Conservation (phyloP, 139 green algal genomes). For the Chlamydomonas sphaeroides region DNA sequence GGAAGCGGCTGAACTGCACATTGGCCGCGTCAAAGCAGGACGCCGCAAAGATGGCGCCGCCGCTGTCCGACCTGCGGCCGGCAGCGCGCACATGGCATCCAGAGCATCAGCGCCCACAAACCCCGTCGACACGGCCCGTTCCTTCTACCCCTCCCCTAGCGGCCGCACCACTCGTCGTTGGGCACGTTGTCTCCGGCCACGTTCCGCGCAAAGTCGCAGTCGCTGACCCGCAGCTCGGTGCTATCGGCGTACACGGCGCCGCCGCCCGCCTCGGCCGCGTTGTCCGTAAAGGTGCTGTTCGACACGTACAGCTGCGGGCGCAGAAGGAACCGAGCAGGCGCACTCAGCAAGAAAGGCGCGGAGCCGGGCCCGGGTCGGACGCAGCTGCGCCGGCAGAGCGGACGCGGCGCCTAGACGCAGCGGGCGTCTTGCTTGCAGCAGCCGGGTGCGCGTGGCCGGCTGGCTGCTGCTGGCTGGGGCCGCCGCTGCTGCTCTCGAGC, state of each 20-base stretch:
- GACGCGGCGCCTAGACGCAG: not conserved
- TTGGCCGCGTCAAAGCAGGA: not conserved
- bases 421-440: not conserved
- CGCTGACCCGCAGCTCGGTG: not conserved
- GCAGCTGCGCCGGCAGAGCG: no score
- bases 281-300: not conserved
- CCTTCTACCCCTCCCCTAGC: not conserved
- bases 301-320: not conserved
- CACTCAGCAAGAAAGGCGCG: no score
- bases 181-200: not conserved
- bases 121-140: not conserved
- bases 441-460: no score
- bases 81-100: not conserved
- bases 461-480: not conserved
- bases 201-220: not conserved
- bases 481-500: no score
- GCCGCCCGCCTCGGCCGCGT: not conserved
- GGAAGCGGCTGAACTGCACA: not conserved
- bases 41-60: conserved; percentile 6
- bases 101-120: no score
- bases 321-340: no score
- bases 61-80: conserved; percentile 12
- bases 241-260: not conserved
- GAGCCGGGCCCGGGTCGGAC: no score
- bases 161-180: conserved; percentile 21